A percentile compares a stretch with the other conserved stretches of the same genome.
Conservation (phyloP, 495 filamentous ascomycete genomes). For the Cladorrhinum samala region DNA sequence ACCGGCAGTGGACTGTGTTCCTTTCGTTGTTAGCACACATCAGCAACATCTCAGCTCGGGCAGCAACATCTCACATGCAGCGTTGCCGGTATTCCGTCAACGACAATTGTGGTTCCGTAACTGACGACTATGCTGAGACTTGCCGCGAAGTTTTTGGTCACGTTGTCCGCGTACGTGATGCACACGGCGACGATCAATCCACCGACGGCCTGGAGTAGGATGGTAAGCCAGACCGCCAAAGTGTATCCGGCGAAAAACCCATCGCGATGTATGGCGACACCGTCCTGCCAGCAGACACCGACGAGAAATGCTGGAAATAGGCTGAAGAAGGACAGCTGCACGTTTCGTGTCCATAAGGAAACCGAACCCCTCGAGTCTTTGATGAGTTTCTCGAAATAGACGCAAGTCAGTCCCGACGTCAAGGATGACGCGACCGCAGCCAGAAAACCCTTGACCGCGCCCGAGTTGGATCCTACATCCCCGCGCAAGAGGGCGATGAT, state of each 20-base stretch:
- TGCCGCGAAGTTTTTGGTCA: constrained; percentile 60
- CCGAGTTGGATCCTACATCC: constrained; percentile 17
- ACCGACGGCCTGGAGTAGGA: constrained; percentile 57
- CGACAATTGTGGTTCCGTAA: constrained; percentile 18
- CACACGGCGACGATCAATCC: constrained; percentile 62
- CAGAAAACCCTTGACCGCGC: constrained; percentile 49
- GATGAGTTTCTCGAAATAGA: constrained; percentile 68
- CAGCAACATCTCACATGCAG: constrained; percentile 18
- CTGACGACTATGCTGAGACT: constrained; percentile 55
- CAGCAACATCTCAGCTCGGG: constrained; percentile 22
- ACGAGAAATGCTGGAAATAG: constrained; percentile 66
- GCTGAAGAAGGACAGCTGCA: constrained; percentile 67
- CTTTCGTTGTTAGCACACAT: constrained; percentile 38
- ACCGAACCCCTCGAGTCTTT: constrained; percentile 53
- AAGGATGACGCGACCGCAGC: constrained; percentile 56
- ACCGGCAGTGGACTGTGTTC: constrained; percentile 15
- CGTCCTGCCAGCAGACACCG: constrained; percentile 64
- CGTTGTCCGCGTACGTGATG: constrained; percentile 57
- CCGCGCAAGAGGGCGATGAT: constrained; percentile 35
- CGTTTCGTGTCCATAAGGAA: constrained; percentile 67
- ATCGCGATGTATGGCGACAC: constrained; percentile 53
- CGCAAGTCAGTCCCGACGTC: constrained; percentile 58
- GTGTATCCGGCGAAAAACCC: constrained; percentile 72
- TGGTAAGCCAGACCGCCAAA: constrained; percentile 60
- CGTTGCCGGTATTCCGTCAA: constrained; percentile 16